These are phyloP conservation scores for Ogataea paraovalis DNA, from an alignment of 805 yeast genomes.

Conservation along the genomic window DNA sequence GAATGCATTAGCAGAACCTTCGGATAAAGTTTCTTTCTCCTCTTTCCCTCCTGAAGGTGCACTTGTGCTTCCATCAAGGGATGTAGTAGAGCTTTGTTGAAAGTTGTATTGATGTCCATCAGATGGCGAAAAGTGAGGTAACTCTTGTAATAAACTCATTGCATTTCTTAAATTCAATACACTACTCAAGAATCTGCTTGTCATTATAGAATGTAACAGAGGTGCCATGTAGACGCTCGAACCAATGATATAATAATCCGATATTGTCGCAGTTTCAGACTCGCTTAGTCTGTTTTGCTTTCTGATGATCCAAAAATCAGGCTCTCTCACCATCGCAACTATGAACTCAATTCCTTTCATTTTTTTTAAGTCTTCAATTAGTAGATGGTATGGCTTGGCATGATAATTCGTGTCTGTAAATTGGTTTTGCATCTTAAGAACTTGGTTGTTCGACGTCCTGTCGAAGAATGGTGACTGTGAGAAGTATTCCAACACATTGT, in stretches of 20 bases:
- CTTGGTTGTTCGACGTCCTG: slow-evolving; percentile 90
- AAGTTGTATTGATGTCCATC: slow-evolving; percentile 50
- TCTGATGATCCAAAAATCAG: slow-evolving; percentile 87
- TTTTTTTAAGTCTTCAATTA: slow-evolving; percentile 53
- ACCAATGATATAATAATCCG: slow-evolving; percentile 85
- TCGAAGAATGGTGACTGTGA: slow-evolving; percentile 94
- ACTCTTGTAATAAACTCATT: slow-evolving; percentile 39
- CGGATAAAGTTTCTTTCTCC: slow-evolving; percentile 11
- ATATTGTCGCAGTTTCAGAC: slow-evolving; percentile 47
- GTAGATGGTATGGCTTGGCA: slow-evolving; percentile 28
- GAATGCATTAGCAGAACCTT: slow-evolving; percentile 26
- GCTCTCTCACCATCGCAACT: slow-evolving; percentile 71
- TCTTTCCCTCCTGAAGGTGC: slow-evolving; percentile 2
- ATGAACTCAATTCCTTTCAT: slow-evolving; percentile 87
- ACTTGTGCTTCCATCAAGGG: not conserved
- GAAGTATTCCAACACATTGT: slow-evolving; percentile 89
- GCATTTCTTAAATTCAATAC: slow-evolving; percentile 42
- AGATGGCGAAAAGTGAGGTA: slow-evolving; percentile 56
- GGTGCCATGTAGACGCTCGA: slow-evolving; percentile 94
- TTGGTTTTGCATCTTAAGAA: slow-evolving; percentile 91
- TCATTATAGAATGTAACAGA: slow-evolving; percentile 61
- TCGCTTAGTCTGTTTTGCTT: slow-evolving; percentile 68
- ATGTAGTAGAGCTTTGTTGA: slow-evolving; percentile 4
- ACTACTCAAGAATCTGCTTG: slow-evolving; percentile 62
- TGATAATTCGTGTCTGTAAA: slow-evolving; percentile 50